These are phyloP conservation scores for Asterochloris sp. DNA, from an alignment of 139 green algal species.

Conservation along the genomic window DNA sequence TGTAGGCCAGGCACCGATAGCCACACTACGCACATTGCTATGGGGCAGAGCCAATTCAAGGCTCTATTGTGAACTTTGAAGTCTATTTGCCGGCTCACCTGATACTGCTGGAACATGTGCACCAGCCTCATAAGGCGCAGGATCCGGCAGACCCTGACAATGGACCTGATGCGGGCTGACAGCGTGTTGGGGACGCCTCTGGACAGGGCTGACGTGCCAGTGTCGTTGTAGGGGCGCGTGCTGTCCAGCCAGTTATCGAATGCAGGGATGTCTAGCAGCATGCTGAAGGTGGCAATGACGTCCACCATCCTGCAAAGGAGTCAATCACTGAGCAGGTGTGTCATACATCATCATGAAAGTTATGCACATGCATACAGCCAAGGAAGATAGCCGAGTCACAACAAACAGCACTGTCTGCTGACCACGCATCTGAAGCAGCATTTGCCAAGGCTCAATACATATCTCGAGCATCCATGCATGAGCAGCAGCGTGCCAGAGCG, in stretches of 20 bases:
- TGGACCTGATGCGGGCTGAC: conserved; percentile 19
- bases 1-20: too few relatives aligned
- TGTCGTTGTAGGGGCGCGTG: neutral
- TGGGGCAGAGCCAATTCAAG: neutral
- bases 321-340: neutral
- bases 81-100: conserved; percentile 11
- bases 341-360: neutral
- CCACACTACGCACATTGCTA: too few relatives aligned
- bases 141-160: conserved; percentile 66
- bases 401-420: too few relatives aligned
- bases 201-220: conserved; percentile 9
- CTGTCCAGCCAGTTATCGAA: conserved; percentile 11
- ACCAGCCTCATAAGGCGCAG: conserved; percentile 75
- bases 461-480: neutral
- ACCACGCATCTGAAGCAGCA: neutral
- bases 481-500: neutral
- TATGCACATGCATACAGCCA: too few relatives aligned
- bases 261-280: conserved; percentile 71
- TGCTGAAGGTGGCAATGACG: conserved; percentile 60
- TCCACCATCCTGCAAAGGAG: conserved; percentile 56
- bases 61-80: neutral
- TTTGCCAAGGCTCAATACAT: neutral
- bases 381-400: too few relatives aligned
- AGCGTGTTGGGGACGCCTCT: conserved; percentile 18
- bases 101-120: conserved; percentile 61